These are phyloP conservation scores for Houttuynia cordata DNA, from an alignment of 164 flowering plant genomes.

Conservation along the genomic window DNA sequence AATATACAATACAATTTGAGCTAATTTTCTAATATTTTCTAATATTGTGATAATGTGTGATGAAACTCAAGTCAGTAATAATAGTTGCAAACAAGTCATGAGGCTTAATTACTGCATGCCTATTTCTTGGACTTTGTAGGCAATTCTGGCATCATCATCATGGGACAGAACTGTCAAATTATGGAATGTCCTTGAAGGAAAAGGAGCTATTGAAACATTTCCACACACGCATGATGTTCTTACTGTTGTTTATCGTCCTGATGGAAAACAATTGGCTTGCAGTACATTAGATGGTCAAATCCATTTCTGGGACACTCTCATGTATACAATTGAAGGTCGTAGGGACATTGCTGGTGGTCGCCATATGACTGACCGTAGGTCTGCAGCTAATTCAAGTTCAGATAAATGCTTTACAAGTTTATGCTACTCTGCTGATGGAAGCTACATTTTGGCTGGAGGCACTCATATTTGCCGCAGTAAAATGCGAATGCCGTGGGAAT, in stretches of 20 bases:
- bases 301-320: conserved; percentile 87
- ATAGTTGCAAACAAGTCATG: too few relatives aligned
- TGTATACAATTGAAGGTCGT: conserved; percentile 95
- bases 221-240: conserved; percentile 91
- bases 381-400: conserved; percentile 83
- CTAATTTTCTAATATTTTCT: too few relatives aligned
- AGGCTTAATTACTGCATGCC: too few relatives aligned
- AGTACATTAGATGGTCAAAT: conserved; percentile 93
- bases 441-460: conserved; percentile 92
- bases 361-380: conserved; percentile 88
- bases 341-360: conserved; percentile 97
- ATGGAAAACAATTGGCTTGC: conserved; percentile 90
- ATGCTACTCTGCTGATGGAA: conserved; percentile 96
- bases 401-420: conserved; percentile 89
- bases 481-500: too few relatives aligned
- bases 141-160: conserved; percentile 83
- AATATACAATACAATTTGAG: too few relatives aligned
- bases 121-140: conserved; percentile 22
- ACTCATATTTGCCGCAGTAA: conserved; percentile 8
- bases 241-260: conserved; percentile 87
- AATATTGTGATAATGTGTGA: too few relatives aligned
- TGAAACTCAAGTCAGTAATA: too few relatives aligned
- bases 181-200: conserved; percentile 94
- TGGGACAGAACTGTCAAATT: conserved; percentile 93
- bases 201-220: conserved; percentile 87